phyloP scores from a whole-genome alignment of 768 basidiomycete species.

The Auriscalpium vulgare region DNA sequence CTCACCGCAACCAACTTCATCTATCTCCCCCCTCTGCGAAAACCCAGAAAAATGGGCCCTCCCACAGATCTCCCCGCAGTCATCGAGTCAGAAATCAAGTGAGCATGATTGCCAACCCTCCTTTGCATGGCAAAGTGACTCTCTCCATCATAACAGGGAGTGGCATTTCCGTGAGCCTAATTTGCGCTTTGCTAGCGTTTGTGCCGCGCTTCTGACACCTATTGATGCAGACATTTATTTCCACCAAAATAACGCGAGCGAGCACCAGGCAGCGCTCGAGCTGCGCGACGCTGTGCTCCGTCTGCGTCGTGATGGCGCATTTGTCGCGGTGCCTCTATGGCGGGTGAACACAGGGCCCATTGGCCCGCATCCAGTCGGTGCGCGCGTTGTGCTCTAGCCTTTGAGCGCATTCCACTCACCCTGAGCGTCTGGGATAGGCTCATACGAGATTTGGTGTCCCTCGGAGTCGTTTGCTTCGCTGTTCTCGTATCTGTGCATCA shows the following conservation, averaged over 20 bases:
- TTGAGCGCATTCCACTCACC: too few relatives aligned
- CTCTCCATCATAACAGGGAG: constrained; percentile 35
- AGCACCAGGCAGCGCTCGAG: constrained; percentile 57
- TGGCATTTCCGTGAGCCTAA: constrained; percentile 66
- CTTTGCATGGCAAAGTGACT: neutral
- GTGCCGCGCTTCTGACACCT: neutral
- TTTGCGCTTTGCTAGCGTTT: neutral
- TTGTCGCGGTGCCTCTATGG: constrained; percentile 70
- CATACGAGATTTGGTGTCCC: constrained; percentile 78
- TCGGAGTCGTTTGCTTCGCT: constrained; percentile 65
- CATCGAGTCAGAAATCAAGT: constrained; percentile 58
- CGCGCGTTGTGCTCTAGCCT: constrained; percentile 17
- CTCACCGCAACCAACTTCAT: too few relatives aligned
- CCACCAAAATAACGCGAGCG: constrained; percentile 53
- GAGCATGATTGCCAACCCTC: constrained; percentile 3
- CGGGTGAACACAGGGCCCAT: constrained; percentile 62
- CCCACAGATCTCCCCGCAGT: constrained; percentile 49
- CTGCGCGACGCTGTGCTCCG: constrained; percentile 66
- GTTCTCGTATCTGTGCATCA: constrained; percentile 67
- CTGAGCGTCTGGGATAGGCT: constrained; percentile 31
- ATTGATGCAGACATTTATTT: constrained; percentile 66
- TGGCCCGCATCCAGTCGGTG: constrained; percentile 73
- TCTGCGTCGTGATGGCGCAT: constrained; percentile 66
- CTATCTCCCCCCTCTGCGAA: too few relatives aligned
- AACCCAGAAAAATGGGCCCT: constrained; percentile 19